phyloP scores from a whole-genome alignment of 495 filamentous ascomycete genomes.

The Gamarada debralockiae region DNA sequence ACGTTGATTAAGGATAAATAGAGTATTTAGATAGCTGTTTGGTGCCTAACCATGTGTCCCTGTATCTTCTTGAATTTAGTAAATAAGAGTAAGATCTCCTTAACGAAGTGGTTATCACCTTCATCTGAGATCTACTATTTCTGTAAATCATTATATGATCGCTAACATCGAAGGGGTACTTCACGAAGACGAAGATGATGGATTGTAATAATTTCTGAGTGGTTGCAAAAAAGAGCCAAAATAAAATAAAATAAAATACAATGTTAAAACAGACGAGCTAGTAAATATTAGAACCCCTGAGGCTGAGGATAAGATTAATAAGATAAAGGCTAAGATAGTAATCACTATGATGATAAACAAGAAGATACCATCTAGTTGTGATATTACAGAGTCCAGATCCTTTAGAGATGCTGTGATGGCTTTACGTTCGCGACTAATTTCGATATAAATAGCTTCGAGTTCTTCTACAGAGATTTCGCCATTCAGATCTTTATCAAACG shows the following conservation, averaged over 20 bases:
- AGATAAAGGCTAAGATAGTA: constrained; percentile 78
- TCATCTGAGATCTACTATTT: constrained; percentile 71
- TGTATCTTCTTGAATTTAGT: constrained; percentile 99
- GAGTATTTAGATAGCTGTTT: constrained; percentile 85
- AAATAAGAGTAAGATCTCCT: constrained; percentile 89
- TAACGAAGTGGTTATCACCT: constrained; percentile 94
- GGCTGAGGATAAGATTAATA: constrained; percentile 83
- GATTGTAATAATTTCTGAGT: constrained; percentile 92
- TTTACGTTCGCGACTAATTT: constrained; percentile 92
- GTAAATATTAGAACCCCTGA: constrained; percentile 78
- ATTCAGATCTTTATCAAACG: constrained; percentile 97
- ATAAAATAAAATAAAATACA: too few relatives aligned
- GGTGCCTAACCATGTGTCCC: constrained; percentile 95
- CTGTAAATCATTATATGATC: constrained; percentile 91
- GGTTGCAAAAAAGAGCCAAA: constrained; percentile 88
- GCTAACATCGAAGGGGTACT: constrained; percentile 96
- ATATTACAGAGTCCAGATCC: constrained; percentile 95
- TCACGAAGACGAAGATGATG: constrained; percentile 86
- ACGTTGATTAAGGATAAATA: constrained; percentile 94
- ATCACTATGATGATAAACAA: constrained; percentile 81
- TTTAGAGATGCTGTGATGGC: constrained; percentile 92
- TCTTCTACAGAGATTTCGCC: constrained; percentile 97
- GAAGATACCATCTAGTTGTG: constrained; percentile 83
- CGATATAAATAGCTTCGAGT: constrained; percentile 89
- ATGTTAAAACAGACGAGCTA: constrained; percentile 81